Evolutionary conservation across 140 eudicot genomes (phyloP), one percentile per base, ranked within the genome.

Genomic region (Erigeron philadelphicus): DNA sequence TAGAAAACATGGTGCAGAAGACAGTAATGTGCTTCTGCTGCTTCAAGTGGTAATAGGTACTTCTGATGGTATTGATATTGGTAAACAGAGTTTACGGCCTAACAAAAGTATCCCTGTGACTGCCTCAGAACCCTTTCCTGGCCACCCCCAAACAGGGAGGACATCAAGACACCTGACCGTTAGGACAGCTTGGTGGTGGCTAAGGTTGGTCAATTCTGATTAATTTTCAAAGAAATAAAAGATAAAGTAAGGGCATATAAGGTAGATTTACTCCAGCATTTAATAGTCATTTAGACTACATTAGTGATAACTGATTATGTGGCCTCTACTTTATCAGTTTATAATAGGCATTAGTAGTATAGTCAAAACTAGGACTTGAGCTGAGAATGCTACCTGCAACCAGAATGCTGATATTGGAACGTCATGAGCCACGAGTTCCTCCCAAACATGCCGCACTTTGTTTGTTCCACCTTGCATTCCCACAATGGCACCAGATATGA

Each of bases 401-500:
- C 99, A 93, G 66, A 93, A 89, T 79, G 97, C 88, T 65, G 99
- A 87, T 66, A 93, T 74, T 41, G 99, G 99, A 50, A 90, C 89
- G 61, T 89, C 87, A 58, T 78, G 77, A 66, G 67, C 74, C 46
- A 68, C 78, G 55, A 93, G 78, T 50, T 81, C 59, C 1, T 87
- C 90, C 95, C 94, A 93, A 70, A 84, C 83, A 72, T 40, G 52
- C 5, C 89, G 86, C 46, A 93, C 99, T 31, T 67, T 56, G 76
- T 90, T 82, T 43, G 97, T 93, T 68, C 99, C 99, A 43, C 99
- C 99, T 86, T 93, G 99, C 96, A 93, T 86, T 54, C 99, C 99
- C 73, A 93, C 99, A 55, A 93, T 83, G 7, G 95, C 97, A 66
- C 99, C 99, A n/a, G 97, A 93, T 57, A 89, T 89, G 49, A 93